Evolutionary conservation across 805 yeast species (phyloP).

Genomic region (Starmerella scarabaei): DNA sequence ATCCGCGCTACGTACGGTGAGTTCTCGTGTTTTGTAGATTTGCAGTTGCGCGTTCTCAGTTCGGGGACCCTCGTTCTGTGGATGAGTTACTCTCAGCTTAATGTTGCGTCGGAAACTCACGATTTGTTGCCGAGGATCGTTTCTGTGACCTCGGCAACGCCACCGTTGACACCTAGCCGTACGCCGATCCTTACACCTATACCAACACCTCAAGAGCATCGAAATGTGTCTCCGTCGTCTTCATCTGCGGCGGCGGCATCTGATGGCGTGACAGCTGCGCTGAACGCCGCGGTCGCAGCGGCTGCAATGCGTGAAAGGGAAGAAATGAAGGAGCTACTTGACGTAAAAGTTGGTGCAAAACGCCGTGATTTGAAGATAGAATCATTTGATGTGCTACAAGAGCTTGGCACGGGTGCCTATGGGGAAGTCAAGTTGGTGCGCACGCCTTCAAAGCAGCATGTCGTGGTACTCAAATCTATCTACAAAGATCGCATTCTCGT

Average conservation of each 20-base stretch:
- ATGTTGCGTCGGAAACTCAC: background rate
- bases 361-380: slow-evolving; percentile 58
- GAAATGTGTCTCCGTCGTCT: background rate
- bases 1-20: slow-evolving; percentile 54
- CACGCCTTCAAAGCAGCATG: slow-evolving; percentile 37
- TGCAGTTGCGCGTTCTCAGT: slow-evolving; percentile 63
- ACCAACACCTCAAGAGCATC: no score
- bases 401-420: slow-evolving; percentile 93
- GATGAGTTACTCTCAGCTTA: slow-evolving; percentile 57
- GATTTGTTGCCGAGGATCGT: slow-evolving; percentile 17
- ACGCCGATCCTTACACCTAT: slow-evolving; percentile 4
- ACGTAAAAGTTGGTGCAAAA: slow-evolving; percentile 45
- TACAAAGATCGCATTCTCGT: slow-evolving; percentile 86
- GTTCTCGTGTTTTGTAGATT: slow-evolving; percentile 45
- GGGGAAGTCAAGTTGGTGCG: slow-evolving; percentile 76
- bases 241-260: background rate
- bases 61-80: slow-evolving; percentile 53
- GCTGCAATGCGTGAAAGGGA: background rate
- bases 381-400: slow-evolving; percentile 59
- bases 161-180: slow-evolving; percentile 2
- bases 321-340: slow-evolving; percentile 1
- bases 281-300: no score
- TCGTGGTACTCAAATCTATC: slow-evolving; percentile 68
- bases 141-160: slow-evolving; percentile 1
- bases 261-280: no score